Evolutionary conservation across 305 asterid genomes (phyloP).

Genomic region (Fraxinus platypoda): DNA sequence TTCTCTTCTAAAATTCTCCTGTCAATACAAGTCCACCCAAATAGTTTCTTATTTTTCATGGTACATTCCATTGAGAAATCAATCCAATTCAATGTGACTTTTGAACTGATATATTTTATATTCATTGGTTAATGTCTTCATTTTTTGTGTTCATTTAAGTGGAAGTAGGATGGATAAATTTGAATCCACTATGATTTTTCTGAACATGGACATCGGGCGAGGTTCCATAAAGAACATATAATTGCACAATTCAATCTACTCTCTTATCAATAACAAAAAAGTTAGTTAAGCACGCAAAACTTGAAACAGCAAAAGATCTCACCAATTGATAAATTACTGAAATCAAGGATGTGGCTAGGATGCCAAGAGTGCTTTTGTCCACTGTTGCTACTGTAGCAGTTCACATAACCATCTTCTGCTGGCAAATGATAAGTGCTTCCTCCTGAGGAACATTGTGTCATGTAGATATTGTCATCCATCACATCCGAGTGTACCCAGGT

Average conservation of each 20-base stretch:
- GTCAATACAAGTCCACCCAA: not conserved
- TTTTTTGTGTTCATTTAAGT: conserved; percentile 5
- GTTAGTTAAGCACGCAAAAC: conserved; percentile 17
- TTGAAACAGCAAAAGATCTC: conserved; percentile 33
- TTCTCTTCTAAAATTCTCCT: not conserved
- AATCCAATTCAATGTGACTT: not conserved
- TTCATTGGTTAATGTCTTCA: not conserved
- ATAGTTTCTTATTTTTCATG: not conserved
- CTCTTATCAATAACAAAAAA: not conserved
- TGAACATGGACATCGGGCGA: conserved; percentile 8
- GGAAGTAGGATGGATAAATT: not conserved
- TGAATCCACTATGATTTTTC: conserved; percentile 11
- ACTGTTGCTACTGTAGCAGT: conserved; percentile 28
- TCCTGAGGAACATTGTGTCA: conserved; percentile 47
- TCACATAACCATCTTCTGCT: conserved; percentile 24
- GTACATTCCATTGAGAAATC: conserved; percentile 7
- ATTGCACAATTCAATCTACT: conserved; percentile 10
- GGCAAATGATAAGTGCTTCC: conserved; percentile 34
- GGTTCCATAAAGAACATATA: not conserved
- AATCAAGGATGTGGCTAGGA: conserved; percentile 86
- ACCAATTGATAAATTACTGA: conserved; percentile 83
- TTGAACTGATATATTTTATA: not conserved
- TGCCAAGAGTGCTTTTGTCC: conserved; percentile 48
- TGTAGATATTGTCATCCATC: conserved; percentile 91
- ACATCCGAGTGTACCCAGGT: conserved; percentile 96